Conservation (phyloP, 169 alveolate genomes). For the Eimeria sp. region DNA sequence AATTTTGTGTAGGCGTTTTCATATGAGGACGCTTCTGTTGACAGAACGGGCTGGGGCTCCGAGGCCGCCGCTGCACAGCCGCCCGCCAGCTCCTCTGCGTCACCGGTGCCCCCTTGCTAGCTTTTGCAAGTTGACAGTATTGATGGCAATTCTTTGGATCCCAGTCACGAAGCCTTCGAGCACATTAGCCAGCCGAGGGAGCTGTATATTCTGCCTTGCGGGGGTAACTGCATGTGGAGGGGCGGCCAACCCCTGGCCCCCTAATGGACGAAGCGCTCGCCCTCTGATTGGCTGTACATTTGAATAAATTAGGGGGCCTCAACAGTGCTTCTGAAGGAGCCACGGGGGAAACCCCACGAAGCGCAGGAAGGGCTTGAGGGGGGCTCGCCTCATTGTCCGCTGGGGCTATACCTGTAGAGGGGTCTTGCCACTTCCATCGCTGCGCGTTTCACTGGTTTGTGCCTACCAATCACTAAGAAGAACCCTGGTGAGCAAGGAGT, state of each 20-base stretch:
- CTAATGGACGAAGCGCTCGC: slow-evolving; percentile 64
- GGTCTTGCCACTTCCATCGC: slow-evolving; percentile 1
- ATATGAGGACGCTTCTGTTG: slow-evolving; percentile 24
- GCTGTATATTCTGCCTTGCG: slow-evolving; percentile 46
- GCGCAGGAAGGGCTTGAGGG: slow-evolving; percentile 61
- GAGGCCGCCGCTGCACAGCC: slow-evolving; percentile 76
- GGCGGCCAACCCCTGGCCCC: slow-evolving; percentile 70
- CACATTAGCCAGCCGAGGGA: slow-evolving; percentile 40
- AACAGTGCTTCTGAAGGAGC: slow-evolving; percentile 47
- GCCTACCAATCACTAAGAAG: not conserved
- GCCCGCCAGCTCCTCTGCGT: slow-evolving; percentile 72
- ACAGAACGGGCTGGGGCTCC: slow-evolving; percentile 72
- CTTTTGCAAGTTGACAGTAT: slow-evolving; percentile 19
- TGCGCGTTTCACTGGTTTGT: not conserved
- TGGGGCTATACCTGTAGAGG: slow-evolving; percentile 17
- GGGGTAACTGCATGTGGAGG: slow-evolving; percentile 67
- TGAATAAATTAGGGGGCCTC: slow-evolving; percentile 29
- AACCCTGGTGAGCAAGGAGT: not conserved
- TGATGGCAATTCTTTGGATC: slow-evolving; percentile 50
- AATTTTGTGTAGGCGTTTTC: not conserved
- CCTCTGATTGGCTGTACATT: slow-evolving; percentile 54
- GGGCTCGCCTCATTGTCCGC: slow-evolving; percentile 28
- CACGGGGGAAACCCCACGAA: slow-evolving; percentile 59
- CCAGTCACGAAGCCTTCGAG: slow-evolving; percentile 63
- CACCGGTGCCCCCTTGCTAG: slow-evolving; percentile 32